These are phyloP conservation scores for Blepharisma undulans DNA, from an alignment of 169 alveolate species.

Conservation along the genomic window DNA sequence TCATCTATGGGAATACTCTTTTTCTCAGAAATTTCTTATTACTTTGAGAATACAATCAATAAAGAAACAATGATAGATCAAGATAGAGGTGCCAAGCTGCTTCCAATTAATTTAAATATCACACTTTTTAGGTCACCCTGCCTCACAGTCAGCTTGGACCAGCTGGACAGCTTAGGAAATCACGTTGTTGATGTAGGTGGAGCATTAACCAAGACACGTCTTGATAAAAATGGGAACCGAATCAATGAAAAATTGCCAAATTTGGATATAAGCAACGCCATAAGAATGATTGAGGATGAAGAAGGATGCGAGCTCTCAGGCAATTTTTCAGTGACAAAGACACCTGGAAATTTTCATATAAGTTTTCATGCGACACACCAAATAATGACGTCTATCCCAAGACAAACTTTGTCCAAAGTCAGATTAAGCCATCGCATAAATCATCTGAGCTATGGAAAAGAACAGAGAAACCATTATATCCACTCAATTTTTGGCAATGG, in stretches of 20 bases:
- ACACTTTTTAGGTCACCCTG: conserved; percentile 83
- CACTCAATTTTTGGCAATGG: conserved; percentile 44
- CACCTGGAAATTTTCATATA: conserved; percentile 88
- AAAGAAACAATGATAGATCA: conserved; percentile 78
- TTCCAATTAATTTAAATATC: conserved; percentile 80
- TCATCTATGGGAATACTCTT: conserved; percentile 46
- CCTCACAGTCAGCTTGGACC: conserved; percentile 81
- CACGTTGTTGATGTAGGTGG: conserved; percentile 83
- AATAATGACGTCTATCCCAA: background rate
- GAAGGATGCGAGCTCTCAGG: conserved; percentile 88
- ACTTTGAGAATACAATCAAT: conserved; percentile 42
- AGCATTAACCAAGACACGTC: conserved; percentile 60
- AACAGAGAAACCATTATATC: conserved; percentile 53
- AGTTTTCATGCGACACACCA: conserved; percentile 77
- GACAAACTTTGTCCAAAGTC: background rate
- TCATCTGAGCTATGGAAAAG: conserved; percentile 83
- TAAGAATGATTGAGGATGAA: conserved; percentile 59
- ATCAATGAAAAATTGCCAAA: conserved; percentile 29
- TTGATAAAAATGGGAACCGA: conserved; percentile 54
- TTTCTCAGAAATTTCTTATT: conserved; percentile 55
- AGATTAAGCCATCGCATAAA: conserved; percentile 80
- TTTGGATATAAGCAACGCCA: conserved; percentile 39
- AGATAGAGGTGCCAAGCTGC: conserved; percentile 57
- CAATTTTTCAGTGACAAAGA: conserved; percentile 71
- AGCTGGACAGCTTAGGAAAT: conserved; percentile 81